phyloP scores from a whole-genome alignment of 805 yeast genomes.

The Starmera quercuum region DNA sequence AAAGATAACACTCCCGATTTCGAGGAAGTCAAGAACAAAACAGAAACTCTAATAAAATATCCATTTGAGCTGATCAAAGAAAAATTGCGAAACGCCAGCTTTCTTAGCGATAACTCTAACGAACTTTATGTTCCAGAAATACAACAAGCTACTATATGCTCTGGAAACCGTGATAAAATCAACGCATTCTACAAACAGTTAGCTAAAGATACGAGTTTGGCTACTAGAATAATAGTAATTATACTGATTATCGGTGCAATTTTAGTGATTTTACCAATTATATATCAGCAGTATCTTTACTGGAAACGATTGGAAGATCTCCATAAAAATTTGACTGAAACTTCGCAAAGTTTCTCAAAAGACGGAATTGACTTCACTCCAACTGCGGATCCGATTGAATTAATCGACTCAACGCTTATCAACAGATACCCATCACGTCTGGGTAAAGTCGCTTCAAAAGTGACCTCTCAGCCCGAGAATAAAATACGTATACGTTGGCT shows the following conservation, averaged over 20 bases:
- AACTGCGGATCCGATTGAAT: conserved; percentile 14
- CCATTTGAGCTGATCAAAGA: conserved; percentile 52
- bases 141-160: conserved; percentile 28
- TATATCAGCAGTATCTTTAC: conserved; percentile 34
- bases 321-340: conserved; percentile 17
- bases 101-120: conserved; percentile 6
- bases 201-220: conserved; percentile 23
- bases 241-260: conserved; percentile 34
- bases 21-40: conserved; percentile 50
- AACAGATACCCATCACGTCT: conserved; percentile 14
- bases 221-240: conserved; percentile 31
- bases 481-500: conserved; percentile 27
- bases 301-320: conserved; percentile 41
- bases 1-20: conserved; percentile 56
- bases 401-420: conserved; percentile 14
- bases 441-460: conserved; percentile 10
- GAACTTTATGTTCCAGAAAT: conserved; percentile 35
- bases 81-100: conserved; percentile 28
- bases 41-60: conserved; percentile 40
- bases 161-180: conserved; percentile 30
- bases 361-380: neutral
- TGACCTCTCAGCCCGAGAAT: conserved; percentile 3
- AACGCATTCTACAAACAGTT: conserved; percentile 28
- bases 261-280: conserved; percentile 32
- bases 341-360: conserved; percentile 4